Evolutionary conservation across 805 yeast genomes (phyloP).

Genomic region (Ogataea naganishii): DNA sequence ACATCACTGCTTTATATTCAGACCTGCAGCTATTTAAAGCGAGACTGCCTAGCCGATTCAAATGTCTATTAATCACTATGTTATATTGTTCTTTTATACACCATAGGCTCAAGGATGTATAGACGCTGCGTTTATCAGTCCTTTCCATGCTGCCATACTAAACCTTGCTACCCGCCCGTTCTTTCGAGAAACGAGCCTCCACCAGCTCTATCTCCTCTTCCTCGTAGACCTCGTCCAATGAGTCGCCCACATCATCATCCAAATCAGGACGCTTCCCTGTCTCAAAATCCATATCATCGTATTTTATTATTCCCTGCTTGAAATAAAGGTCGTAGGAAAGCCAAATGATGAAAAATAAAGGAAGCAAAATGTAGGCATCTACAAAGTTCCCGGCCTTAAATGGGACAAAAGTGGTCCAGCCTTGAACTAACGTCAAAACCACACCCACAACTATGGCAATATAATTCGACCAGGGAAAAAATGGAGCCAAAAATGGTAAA

Average conservation of each 20-base stretch:
- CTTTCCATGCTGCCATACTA: no score
- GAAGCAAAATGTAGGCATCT: constrained; percentile 55
- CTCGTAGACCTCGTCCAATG: constrained; percentile 1
- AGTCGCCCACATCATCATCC: constrained; percentile 1
- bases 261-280: constrained; percentile 34
- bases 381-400: constrained; percentile 43
- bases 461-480: constrained; percentile 38
- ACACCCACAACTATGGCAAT: constrained; percentile 45
- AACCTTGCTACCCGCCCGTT: no score
- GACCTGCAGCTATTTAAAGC: no score
- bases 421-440: constrained; percentile 60
- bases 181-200: no score
- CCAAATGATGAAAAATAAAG: constrained; percentile 38
- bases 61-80: no score
- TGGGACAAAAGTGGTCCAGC: constrained; percentile 54
- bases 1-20: no score
- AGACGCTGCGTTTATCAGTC: no score
- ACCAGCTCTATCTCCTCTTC: no score
- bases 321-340: constrained; percentile 9
- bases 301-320: constrained; percentile 20
- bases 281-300: constrained; percentile 37
- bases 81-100: no score
- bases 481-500: constrained; percentile 23
- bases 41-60: no score
- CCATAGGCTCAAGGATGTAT: no score